Conservation (phyloP, 805 yeast species). For the Sugiyamaella lignohabitans region DNA sequence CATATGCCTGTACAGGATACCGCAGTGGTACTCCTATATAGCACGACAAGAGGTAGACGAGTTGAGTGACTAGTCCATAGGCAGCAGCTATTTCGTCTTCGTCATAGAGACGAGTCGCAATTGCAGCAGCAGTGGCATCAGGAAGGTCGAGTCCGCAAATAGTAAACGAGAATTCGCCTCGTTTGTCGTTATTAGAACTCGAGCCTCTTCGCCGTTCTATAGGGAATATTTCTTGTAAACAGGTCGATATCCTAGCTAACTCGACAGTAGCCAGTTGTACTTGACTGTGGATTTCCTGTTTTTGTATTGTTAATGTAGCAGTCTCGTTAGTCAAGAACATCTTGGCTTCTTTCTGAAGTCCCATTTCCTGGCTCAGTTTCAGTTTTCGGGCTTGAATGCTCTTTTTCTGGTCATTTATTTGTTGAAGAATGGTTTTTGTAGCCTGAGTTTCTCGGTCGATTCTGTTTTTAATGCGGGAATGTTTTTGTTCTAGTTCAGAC, state of each 20-base stretch:
- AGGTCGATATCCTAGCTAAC: conserved; percentile 27
- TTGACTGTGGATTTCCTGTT: neutral
- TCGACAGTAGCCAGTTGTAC: conserved; percentile 4
- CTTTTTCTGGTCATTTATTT: too few relatives aligned
- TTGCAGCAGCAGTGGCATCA: conserved; percentile 18
- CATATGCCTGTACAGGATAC: conserved; percentile 44
- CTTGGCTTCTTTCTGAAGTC: conserved; percentile 14
- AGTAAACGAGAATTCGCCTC: conserved; percentile 25
- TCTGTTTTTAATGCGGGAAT: neutral
- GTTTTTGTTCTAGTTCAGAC: neutral
- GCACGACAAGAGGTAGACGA: conserved; percentile 36
- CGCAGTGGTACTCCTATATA: conserved; percentile 42
- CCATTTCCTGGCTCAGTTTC: neutral
- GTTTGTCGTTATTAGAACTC: conserved; percentile 3
- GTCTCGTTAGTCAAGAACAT: neutral
- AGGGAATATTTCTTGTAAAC: conserved; percentile 25
- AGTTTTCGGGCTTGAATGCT: neutral
- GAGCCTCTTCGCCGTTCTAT: conserved; percentile 13
- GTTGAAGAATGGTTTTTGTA: neutral
- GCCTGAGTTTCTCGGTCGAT: too few relatives aligned
- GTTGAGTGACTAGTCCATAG: conserved; percentile 42
- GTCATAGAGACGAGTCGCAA: conserved; percentile 25
- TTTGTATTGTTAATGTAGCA: neutral
- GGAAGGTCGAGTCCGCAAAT: conserved; percentile 34
- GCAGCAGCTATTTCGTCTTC: conserved; percentile 42